Conservation (phyloP, 1,139 yeast genomes). For the Taphrina wiesneri region DNA sequence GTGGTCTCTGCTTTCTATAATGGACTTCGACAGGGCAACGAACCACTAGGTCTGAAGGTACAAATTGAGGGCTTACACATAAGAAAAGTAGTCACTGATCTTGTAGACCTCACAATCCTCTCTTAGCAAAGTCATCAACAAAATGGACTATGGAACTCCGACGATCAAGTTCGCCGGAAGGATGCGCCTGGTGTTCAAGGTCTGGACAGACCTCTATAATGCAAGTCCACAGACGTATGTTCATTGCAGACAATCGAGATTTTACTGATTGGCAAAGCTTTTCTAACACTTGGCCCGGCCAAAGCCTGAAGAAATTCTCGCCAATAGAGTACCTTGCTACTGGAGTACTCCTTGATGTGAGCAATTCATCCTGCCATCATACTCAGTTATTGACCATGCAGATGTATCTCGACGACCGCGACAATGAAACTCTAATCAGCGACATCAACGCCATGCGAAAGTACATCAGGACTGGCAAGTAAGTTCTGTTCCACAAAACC, state of each 20-base stretch:
- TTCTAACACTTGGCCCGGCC: constrained; percentile 1
- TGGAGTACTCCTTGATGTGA: constrained; percentile 5
- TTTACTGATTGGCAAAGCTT: neutral
- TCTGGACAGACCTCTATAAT: constrained; percentile 13
- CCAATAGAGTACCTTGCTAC: constrained; percentile 20
- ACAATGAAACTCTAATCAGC: constrained; percentile 3
- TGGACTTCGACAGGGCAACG: neutral
- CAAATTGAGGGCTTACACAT: neutral
- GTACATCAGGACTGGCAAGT: constrained; percentile 5
- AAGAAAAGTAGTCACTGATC: neutral
- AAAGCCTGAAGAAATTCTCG: constrained; percentile 18
- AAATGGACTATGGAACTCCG: constrained; percentile 9
- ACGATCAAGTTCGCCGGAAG: neutral
- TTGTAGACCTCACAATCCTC: neutral
- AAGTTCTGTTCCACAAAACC: neutral
- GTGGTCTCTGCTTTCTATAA: neutral
- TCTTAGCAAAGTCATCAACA: constrained; percentile 13
- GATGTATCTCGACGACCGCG: neutral
- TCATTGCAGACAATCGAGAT: neutral
- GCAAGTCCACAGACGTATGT: neutral
- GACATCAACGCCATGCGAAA: constrained; percentile 19
- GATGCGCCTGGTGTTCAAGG: constrained; percentile 5
- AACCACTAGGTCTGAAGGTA: constrained; percentile 3
- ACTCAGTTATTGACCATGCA: neutral
- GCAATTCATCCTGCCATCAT: neutral